Conservation (phyloP, 306 rosid species). For the Castanea crenata region DNA sequence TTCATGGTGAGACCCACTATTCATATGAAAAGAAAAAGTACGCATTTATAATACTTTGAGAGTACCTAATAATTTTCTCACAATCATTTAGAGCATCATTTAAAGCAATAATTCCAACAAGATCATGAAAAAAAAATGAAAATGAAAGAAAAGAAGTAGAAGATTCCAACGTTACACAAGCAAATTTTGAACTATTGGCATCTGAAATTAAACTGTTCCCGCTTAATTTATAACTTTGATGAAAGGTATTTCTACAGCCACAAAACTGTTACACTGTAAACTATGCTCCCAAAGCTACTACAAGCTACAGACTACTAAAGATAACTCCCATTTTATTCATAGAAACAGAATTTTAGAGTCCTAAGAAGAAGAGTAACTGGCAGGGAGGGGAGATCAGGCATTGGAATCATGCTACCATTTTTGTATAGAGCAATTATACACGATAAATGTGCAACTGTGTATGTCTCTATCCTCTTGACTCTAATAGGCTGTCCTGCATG, state of each 20-base stretch:
- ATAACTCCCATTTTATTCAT: constrained; percentile 44
- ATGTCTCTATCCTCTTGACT: constrained; percentile 10
- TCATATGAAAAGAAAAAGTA: no score
- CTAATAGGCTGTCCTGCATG: constrained; percentile 25
- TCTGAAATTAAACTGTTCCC: neutral
- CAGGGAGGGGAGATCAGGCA: constrained; percentile 17
- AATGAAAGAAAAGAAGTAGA: no score
- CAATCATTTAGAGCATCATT: no score
- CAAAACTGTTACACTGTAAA: constrained; percentile 33
- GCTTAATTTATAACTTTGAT: constrained; percentile 13
- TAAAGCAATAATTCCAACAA: neutral
- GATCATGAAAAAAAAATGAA: no score
- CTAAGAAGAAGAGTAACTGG: neutral
- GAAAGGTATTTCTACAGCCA: constrained; percentile 19
- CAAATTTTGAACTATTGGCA: neutral
- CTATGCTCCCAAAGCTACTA: constrained; percentile 22
- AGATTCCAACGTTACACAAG: no score
- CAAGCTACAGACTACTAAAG: constrained; percentile 11
- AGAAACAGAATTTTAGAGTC: neutral
- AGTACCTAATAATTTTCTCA: no score
- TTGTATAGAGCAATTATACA: constrained; percentile 18
- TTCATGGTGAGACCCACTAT: no score
- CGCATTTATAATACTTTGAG: no score
- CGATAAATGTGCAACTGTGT: constrained; percentile 17
- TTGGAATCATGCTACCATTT: constrained; percentile 23